These are phyloP conservation scores for Ascochyta rabiei DNA, from an alignment of 2,329 filamentous ascomycete species.

Conservation along the genomic window DNA sequence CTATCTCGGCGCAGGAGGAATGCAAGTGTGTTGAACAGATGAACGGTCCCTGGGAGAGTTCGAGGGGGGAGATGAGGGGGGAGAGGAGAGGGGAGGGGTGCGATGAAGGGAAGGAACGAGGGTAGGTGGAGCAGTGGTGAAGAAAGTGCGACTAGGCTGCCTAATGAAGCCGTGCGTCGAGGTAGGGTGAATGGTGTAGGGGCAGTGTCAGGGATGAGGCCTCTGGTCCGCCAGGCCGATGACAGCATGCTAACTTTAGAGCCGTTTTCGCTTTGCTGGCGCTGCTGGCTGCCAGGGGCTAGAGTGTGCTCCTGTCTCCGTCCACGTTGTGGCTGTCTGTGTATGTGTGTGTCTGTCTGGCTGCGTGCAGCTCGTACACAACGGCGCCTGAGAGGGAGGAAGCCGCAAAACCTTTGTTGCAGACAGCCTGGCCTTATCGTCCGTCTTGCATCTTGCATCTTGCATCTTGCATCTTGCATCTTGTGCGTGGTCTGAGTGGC, in stretches of 20 bases:
- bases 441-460: slow-evolving; percentile 20
- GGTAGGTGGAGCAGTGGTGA: slow-evolving; percentile 38
- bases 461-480: slow-evolving; percentile 19
- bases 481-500: slow-evolving; percentile 19
- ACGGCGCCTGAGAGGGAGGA: too few species aligned
- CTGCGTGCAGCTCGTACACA: too few species aligned
- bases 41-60: slow-evolving; percentile 33
- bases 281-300: slow-evolving; percentile 25
- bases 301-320: slow-evolving; percentile 17
- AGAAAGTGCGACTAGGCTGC: slow-evolving; percentile 40
- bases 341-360: too few species aligned
- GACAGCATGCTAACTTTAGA: slow-evolving; percentile 43
- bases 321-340: too few species aligned
- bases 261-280: slow-evolving; percentile 27
- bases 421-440: slow-evolving; percentile 11
- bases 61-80: slow-evolving; percentile 25
- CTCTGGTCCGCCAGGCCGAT: slow-evolving; percentile 30
- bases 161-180: slow-evolving; percentile 38
- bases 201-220: slow-evolving; percentile 35
- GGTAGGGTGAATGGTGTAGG: slow-evolving; percentile 41
- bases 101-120: slow-evolving; percentile 35
- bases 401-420: too few species aligned
- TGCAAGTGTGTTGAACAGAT: slow-evolving; percentile 24
- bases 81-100: slow-evolving; percentile 30
- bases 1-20: slow-evolving; percentile 18